phyloP scores from a whole-genome alignment of 2,329 filamentous ascomycete genomes.

The Xylaria sp. region DNA sequence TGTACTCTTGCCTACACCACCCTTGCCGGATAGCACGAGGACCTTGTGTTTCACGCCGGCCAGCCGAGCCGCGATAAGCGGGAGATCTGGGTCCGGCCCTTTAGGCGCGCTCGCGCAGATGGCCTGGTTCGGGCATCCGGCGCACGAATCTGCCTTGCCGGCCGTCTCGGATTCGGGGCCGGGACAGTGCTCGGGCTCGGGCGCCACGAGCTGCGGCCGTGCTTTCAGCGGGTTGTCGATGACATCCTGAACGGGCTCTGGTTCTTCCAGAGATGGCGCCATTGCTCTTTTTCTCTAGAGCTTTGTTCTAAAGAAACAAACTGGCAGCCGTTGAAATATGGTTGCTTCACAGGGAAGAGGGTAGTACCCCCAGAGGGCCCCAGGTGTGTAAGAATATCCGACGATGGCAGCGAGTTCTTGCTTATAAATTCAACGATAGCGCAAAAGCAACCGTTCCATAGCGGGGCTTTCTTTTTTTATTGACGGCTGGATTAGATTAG shows the following conservation, averaged over 20 bases:
- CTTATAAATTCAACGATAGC: constrained; percentile 37
- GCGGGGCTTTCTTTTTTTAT: constrained; percentile 24
- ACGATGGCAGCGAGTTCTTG: constrained; percentile 24
- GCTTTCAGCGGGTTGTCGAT: constrained; percentile 80
- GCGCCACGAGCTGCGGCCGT: constrained; percentile 87
- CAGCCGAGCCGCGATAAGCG: constrained; percentile 85
- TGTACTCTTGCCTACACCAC: constrained; percentile 95
- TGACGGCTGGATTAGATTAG: not conserved
- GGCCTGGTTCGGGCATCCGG: constrained; percentile 92
- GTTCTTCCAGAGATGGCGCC: constrained; percentile 84
- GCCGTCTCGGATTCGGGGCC: constrained; percentile 83
- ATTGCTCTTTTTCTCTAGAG: constrained; percentile 58
- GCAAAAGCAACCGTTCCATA: constrained; percentile 4
- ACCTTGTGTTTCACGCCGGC: constrained; percentile 89
- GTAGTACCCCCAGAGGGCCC: not conserved
- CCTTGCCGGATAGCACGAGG: constrained; percentile 91
- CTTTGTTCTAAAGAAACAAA: not conserved
- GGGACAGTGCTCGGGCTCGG: constrained; percentile 96
- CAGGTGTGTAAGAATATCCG: not conserved
- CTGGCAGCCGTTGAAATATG: not conserved
- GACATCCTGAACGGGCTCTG: constrained; percentile 73
- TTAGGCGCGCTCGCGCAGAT: constrained; percentile 96
- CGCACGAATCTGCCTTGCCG: constrained; percentile 83
- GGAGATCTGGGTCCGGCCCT: constrained; percentile 93
- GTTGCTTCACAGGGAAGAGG: constrained; percentile 3